Conservation (phyloP, 352 stramenopile species). For the Aphanomyces invadans region DNA sequence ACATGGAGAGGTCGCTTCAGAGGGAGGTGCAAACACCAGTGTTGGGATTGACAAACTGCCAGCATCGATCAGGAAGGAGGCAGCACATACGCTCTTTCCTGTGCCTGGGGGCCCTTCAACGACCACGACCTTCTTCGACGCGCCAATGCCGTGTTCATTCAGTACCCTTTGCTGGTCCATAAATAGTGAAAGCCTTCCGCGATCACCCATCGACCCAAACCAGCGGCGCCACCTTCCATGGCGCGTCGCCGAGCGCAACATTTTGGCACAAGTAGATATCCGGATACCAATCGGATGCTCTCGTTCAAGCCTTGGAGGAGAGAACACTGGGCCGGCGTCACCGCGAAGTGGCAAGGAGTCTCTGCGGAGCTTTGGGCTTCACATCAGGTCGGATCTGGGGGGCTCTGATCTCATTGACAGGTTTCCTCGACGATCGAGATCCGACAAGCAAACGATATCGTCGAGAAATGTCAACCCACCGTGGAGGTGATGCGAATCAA, state of each 20-base stretch:
- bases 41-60: not conserved
- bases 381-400: no score
- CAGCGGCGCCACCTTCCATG: not conserved
- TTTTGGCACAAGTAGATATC: not conserved
- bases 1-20: not conserved
- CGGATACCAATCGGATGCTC: not conserved
- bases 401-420: no score
- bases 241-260: not conserved
- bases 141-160: not conserved
- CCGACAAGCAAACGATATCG: no score
- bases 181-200: not conserved
- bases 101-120: not conserved
- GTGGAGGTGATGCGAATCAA: no score
- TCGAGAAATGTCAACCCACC: no score
- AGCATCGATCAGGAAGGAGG: not conserved
- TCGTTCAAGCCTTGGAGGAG: no score
- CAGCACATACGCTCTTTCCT: not conserved
- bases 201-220: not conserved
- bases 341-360: no score
- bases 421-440: no score
- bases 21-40: not conserved
- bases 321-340: no score
- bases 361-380: no score
- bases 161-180: not conserved
- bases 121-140: not conserved